Evolutionary conservation across 129 eudicot genomes (phyloP).

Genomic region (Smallanthus sonchifolius): DNA sequence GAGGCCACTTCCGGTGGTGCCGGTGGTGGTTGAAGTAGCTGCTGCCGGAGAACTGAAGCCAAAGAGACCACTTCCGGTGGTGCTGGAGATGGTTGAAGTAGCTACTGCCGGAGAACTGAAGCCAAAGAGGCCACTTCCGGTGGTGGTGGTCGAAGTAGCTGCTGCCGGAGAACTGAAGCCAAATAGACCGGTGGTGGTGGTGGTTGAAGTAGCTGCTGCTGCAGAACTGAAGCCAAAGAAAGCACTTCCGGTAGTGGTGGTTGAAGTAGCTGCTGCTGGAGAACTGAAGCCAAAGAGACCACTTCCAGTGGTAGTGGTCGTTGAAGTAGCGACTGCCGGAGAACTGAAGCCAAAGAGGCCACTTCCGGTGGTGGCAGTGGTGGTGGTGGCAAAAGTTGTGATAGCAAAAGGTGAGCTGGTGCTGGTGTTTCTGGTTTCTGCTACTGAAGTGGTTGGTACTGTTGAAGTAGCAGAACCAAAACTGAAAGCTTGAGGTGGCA

Average conservation of each 20-base stretch:
- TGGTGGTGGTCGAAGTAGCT: slow-evolving; percentile 28
- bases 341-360: slow-evolving; percentile 3
- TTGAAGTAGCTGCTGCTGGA: slow-evolving; percentile 28
- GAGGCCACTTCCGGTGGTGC: slow-evolving; percentile 26
- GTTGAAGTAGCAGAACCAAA: slow-evolving; percentile 38
- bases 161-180: slow-evolving; percentile 35
- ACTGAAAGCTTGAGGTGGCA: slow-evolving; percentile 26
- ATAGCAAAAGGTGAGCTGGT: slow-evolving; percentile 26
- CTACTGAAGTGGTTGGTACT: slow-evolving; percentile 13
- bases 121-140: slow-evolving; percentile 38
- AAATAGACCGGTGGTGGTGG: slow-evolving; percentile 23
- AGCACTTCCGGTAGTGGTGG: slow-evolving; percentile 23
- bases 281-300: slow-evolving; percentile 39
- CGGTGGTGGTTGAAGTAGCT: slow-evolving; percentile 23
- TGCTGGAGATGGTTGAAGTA: slow-evolving; percentile 21
- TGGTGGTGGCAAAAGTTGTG: slow-evolving; percentile 32
- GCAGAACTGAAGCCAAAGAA: slow-evolving; percentile 43
- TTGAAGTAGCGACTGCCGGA: slow-evolving; percentile 3
- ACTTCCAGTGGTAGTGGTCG: slow-evolving; percentile 4
- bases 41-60: slow-evolving; percentile 36
- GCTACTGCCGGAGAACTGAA: slow-evolving; percentile 30
- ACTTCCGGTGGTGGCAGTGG: slow-evolving; percentile 6
- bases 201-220: slow-evolving; percentile 25
- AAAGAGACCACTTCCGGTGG: slow-evolving; percentile 34
- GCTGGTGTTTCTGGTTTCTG: slow-evolving; percentile 28